Evolutionary conservation across 148 eudicot genomes (phyloP), one percentile per base, ranked within the genome.

Genomic region (Chenopodium suecicum): DNA sequence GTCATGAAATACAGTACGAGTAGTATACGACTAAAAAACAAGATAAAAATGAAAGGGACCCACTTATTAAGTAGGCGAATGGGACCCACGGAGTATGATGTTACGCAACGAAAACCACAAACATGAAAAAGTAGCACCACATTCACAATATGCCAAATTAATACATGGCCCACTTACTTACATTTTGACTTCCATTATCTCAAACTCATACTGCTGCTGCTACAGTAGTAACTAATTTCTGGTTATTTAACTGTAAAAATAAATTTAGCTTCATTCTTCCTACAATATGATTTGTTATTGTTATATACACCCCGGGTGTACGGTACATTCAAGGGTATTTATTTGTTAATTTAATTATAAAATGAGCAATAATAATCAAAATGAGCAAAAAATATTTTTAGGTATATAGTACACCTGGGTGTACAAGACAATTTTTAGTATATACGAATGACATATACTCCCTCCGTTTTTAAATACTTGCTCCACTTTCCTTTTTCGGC

Each of bases 101-200:
- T 60, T 76, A 6, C 29, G 47, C 44, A 32, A 32, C n/a, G 4
- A 32, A 32, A 37, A n/a, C 34, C 70, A 64, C 79, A 64, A 37
- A 25, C 20, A 65, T 14, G 25, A 25, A 46, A 47, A 47, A 65
- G 68, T 37, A 20, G 79, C 44, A 60, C 52, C 48, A 76, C 47
- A 60, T n/a, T 75, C 67, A 75, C 46, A 75, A 75, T 56, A 25
- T 60, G 79, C 32, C 70, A 77, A 60, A 56, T 31, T 19, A 52
- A 52, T 62, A 62, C 25, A 22, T 62, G 9, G 2, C 44, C 70
- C 32, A 31, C 32, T 31, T 31, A 77, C 79, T n/a, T 63, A 32
- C 17, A 76, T 34, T 62, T 76, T 62, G 79, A 77, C 70, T 37
- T 12, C 7, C 62, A 56, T 3, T 56, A 0, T 7, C 60, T 10